Base-by-base conservation (phyloP, 2,329 filamentous ascomycete genomes). In the Calonectria montana region DNA sequence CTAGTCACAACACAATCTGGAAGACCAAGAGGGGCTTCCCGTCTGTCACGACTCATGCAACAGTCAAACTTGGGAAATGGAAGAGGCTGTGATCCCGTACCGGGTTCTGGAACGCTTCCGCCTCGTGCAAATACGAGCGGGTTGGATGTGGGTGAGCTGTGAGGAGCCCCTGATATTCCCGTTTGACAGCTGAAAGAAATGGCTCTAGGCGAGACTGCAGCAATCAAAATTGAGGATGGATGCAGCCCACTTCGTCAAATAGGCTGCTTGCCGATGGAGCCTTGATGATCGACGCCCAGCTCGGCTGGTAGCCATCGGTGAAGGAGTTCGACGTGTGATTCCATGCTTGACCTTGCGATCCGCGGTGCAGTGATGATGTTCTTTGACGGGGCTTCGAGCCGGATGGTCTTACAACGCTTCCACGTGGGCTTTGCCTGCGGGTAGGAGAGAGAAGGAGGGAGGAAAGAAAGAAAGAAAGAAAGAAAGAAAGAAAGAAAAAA, bases 211-310 rank as follows among this genome's bases (percentile, higher is more conserved):
- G 61, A 72, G 70, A 67, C 29, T 57, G 61, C 59, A 74, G 73
- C 79, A 81, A 80, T 77, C 77, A 79, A 69, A 71, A 74, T 65
- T 55, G 45, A 74, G 72, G 74, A 71, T 72, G 70, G 72, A 39
- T 69, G 69, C 73, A 75, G 59, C 68, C 57, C 41, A 62, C 63
- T 71, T 72, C 74, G 66, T 71, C 65, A 74, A 55, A 72, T 61
- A 61, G 67, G 63, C 55, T 69, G 65, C 71, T 65, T 62, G 65
- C 67, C 63, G 63, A 65, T 73, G 64, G 71, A 71, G 43, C 65
- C 69, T 67, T 65, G 73, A 63, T 25, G 72, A 67, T 74, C 66
- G 73, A 66, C 62, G 71, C 43, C 74, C 69, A 75, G 68, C 65
- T 64, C 59, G 73, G 59, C 50, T 55, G 72, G 59, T 55, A 68